Evolutionary conservation across 305 asterid species (phyloP), one percentile per base, ranked within the genome.

Genomic region (Fraxinus sp.): DNA sequence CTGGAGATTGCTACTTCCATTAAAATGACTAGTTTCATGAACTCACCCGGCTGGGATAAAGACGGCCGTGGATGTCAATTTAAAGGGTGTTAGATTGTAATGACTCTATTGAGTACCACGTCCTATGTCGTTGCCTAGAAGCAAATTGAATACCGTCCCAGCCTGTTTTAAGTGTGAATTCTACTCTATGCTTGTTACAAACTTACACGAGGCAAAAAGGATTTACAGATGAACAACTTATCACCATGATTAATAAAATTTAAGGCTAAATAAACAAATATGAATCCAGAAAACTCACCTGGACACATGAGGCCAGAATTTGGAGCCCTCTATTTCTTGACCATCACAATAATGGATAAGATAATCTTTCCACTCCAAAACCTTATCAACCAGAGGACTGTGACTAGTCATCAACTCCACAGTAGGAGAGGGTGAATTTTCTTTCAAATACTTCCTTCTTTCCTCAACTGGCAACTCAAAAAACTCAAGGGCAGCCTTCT

Each of bases 301-400:
- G 64, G 90, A 87, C 18, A 88, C 87, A 79, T 75, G 32, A 81
- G 90, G 93, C 91, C 91, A 90, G 3, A 78, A 32, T 8, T 81
- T 57, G 36, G 83, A 83, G 62, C 75, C 72, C 82, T 82, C 84
- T 76, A 55, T 77, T 24, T 81, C 85, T 22, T 26, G 76, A 6
- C 68, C 82, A 80, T 80, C 84, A 80, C 83, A 83, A 55, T 24
- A 28, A 82, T 88, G 91, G 49, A 88, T 33, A 66, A 91, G 91
- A 77, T 75, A 84, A 86, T 91, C 94, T 82, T 88, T 89, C 94
- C 92, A 91, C 82, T 88, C 94, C 86, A 88, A 72, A 79, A 83
- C 88, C 75, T 83, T 87, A 20, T 85, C 94, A 32, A 77, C 80
- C 18, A 30, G 37, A 73, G 92, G 91, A 33, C 86, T 86, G 36